These are phyloP conservation scores for Phtheirospermum japonicum DNA, from an alignment of 257 asterid species.

Conservation along the genomic window DNA sequence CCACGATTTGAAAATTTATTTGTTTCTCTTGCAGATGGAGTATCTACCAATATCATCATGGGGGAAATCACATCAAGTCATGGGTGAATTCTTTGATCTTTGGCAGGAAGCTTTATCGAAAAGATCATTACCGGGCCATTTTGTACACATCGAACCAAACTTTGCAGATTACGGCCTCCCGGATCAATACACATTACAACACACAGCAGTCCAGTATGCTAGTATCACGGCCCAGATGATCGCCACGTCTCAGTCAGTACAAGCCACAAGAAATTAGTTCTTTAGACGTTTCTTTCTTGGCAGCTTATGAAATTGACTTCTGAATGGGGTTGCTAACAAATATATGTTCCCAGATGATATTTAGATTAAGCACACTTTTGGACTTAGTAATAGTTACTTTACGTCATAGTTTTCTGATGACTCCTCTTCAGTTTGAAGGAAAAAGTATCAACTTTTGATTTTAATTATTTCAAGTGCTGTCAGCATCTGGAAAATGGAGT, in stretches of 20 bases:
- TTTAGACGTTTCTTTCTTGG: not conserved
- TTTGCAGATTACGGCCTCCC: conserved; percentile 72
- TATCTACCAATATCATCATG: conserved; percentile 85
- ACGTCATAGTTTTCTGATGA: not conserved
- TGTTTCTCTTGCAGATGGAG: conserved; percentile 74
- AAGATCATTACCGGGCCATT: conserved; percentile 90
- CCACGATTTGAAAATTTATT: not conserved
- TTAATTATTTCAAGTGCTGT: not conserved
- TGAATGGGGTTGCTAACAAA: not conserved
- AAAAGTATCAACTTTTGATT: not conserved
- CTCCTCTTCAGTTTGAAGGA: too few species aligned
- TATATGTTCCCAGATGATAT: not conserved
- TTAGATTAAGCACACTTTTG: not conserved
- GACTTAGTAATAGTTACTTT: not conserved
- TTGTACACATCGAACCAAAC: conserved; percentile 79
- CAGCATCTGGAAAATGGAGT: not conserved
- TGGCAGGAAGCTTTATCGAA: conserved; percentile 83
- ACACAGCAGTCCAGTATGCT: conserved; percentile 90
- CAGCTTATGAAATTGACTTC: not conserved
- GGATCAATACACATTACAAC: conserved; percentile 71
- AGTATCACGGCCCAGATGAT: conserved; percentile 80
- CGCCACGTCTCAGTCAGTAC: conserved; percentile 76
- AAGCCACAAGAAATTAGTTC: conserved; percentile 56
- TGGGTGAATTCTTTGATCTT: conserved; percentile 82
- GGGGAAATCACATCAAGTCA: conserved; percentile 77